Base-by-base conservation (phyloP, 345 rosid species). In the Psidium friedrichsthalianum region DNA sequence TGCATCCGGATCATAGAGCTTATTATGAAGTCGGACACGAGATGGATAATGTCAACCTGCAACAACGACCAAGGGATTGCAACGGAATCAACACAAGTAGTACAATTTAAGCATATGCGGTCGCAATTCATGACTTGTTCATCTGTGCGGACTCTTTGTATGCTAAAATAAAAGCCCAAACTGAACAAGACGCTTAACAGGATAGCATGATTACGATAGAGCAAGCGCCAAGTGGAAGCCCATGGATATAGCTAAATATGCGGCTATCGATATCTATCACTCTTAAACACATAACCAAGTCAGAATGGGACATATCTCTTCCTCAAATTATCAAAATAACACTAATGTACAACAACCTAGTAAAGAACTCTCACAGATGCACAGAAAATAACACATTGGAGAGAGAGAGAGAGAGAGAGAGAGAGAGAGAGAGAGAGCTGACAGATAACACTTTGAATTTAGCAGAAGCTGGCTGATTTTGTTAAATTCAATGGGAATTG, bases 41-140 rank as follows among this genome's bases (percentile, higher is more conserved):
- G 83, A 74, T 74, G 82, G 80, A 47, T 42, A 36, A 51, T 83
- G 54, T 93, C 92, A 93, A 90, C 93, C 95, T 93, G 94, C 86
- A 86, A 85, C n/a, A 40, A 85, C 1, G 13, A 53, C 59, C 40
- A 40, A 36, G 47, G 78, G 78, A 69, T 69, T 36, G 44, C 78
- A 69, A 69, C 7, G 25, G 78, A 69, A 32, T 69, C 78, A 69
- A 36, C 78, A 69, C 40, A 44, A 18, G 2, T 32, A 18, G 2
- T 32, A 32, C 25, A 61, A 40, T 11, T 69, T 32, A 3, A 24
- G 47, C 20, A 69, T 69, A 36, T 18, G 47, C 1, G 1, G 78
- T 20, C 11, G 13, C 13, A 36, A 69, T 69, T 69, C 47, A 36
- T 69, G 78, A 69, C 6, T 44, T 21, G 78, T 18, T 18, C 47